Conservation (phyloP, 148 eudicot genomes). For the Vaccinium darrowii region DNA sequence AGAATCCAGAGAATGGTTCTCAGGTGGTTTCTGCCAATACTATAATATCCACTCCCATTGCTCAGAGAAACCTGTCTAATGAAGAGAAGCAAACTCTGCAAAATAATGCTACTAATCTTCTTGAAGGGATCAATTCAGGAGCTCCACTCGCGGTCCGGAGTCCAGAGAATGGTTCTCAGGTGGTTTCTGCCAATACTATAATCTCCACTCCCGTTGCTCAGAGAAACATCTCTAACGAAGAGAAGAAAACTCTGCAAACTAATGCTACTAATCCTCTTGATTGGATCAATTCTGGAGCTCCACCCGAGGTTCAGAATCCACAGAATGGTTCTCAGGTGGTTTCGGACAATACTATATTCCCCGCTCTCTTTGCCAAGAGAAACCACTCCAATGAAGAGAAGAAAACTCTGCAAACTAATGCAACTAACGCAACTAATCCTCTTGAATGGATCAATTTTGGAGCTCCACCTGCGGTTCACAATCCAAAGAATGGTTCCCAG, state of each 20-base stretch:
- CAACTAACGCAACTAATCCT: constrained; percentile 63
- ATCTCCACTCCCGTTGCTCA: constrained; percentile 45
- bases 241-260: constrained; percentile 47
- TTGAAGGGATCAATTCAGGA: constrained; percentile 67
- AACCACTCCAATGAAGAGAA: constrained; percentile 66
- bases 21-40: constrained; percentile 53
- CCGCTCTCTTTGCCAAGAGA: constrained; percentile 51
- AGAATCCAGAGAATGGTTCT: constrained; percentile 40
- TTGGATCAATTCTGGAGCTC: constrained; percentile 62
- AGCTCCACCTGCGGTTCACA: constrained; percentile 53
- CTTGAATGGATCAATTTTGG: constrained; percentile 70
- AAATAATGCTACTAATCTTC: constrained; percentile 39
- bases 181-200: constrained; percentile 50
- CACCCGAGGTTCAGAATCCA: constrained; percentile 52
- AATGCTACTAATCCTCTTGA: constrained; percentile 58
- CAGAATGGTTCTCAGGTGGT: constrained; percentile 48
- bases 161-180: constrained; percentile 46
- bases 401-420: constrained; percentile 57
- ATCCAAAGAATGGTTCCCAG: constrained; percentile 41
- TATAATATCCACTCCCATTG: constrained; percentile 48
- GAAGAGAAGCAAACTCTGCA: constrained; percentile 51
- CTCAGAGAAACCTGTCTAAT: constrained; percentile 58
- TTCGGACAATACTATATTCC: constrained; percentile 42
- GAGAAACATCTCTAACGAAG: constrained; percentile 70
- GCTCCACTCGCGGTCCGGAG: constrained; percentile 51